Base-by-base conservation (phyloP, 495 filamentous ascomycete species). In the Aspergillus bertholletiae region DNA sequence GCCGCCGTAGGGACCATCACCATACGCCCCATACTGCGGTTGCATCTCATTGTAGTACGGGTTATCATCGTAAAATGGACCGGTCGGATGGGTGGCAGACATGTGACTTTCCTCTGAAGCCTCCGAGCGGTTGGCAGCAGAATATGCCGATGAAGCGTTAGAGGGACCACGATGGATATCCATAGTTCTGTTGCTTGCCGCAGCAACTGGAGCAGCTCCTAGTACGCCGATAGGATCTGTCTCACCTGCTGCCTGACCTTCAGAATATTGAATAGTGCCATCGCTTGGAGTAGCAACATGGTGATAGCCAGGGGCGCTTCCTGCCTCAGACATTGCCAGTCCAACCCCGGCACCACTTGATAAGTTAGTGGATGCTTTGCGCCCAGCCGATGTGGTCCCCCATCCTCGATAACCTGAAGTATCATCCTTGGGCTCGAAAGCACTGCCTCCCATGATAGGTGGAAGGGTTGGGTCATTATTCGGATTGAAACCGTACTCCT, bases 131-230 rank as follows among this genome's bases (percentile, higher is more conserved):
- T 86, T 85, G 11, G 81, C 88, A 12, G 84, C 84, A 30, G 93
- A 97, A 69, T 98, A 98, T 9, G 89, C 90, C 1, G 94, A 97
- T 2, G 94, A 98, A 18, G 94, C 94, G 70, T 98, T 98, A 1
- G 92, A 96, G 13, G 93, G 88, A 2, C 94, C 94, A 34, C 94
- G 88, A 57, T 88, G 88, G 27, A 97, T 87, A 59, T 87, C 86
- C 18, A 67, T 74, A 22, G 71, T 71, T 39, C 82, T 78, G 70
- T 86, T 88, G 24, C 79, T 83, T 32, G 61, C 39, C 22, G 80
- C 78, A 12, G 87, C 81, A 4, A 76, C 70, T 0, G 90, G 90
- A 26, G 69, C 82, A 8, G 80, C 77, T 21, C 90, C 93, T 67
- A 96, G 84, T 46, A 87, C 87, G 26, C 83, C 87, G 58, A 90